Conservation (phyloP, 352 stramenopile species). For the Pythium rishiriense region DNA sequence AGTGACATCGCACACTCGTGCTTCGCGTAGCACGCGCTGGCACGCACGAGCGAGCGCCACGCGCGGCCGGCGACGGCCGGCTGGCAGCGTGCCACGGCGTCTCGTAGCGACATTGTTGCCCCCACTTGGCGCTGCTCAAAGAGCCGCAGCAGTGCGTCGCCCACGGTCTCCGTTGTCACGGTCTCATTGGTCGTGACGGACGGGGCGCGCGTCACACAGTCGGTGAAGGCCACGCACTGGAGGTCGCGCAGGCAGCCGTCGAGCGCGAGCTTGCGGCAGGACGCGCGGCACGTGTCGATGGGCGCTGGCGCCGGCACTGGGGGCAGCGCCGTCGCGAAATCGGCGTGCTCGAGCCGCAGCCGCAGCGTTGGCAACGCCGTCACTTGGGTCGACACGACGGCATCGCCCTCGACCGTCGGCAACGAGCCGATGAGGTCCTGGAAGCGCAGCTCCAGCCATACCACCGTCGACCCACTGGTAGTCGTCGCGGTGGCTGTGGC, state of each 20-base stretch:
- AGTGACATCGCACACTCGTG: slow-evolving; percentile 42
- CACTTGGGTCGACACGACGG: background rate
- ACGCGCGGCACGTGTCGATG: slow-evolving; percentile 15
- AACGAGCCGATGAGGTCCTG: slow-evolving; percentile 51
- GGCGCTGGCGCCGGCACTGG: slow-evolving; percentile 10
- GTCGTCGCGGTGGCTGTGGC: background rate
- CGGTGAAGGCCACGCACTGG: slow-evolving; percentile 48
- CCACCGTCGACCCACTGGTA: too few relatives aligned
- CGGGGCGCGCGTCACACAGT: slow-evolving; percentile 41
- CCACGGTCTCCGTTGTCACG: slow-evolving; percentile 8
- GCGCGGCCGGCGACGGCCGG: slow-evolving; percentile 11
- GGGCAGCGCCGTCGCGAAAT: slow-evolving; percentile 27
- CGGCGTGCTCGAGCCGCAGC: slow-evolving; percentile 37
- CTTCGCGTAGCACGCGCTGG: slow-evolving; percentile 54
- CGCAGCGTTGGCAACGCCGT: slow-evolving; percentile 30
- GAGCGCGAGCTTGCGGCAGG: slow-evolving; percentile 40
- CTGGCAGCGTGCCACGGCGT: slow-evolving; percentile 38
- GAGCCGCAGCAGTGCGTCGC: slow-evolving; percentile 40
- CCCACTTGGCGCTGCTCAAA: slow-evolving; percentile 33
- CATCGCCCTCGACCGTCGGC: slow-evolving; percentile 32
- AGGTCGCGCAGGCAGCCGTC: slow-evolving; percentile 53
- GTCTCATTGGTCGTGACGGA: background rate
- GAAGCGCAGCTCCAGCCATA: slow-evolving; percentile 48
- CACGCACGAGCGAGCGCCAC: slow-evolving; percentile 52
- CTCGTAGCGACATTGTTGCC: slow-evolving; percentile 33